Base-by-base conservation (phyloP, 202 grass and related monocot genomes). In the Setaria italica region DNA sequence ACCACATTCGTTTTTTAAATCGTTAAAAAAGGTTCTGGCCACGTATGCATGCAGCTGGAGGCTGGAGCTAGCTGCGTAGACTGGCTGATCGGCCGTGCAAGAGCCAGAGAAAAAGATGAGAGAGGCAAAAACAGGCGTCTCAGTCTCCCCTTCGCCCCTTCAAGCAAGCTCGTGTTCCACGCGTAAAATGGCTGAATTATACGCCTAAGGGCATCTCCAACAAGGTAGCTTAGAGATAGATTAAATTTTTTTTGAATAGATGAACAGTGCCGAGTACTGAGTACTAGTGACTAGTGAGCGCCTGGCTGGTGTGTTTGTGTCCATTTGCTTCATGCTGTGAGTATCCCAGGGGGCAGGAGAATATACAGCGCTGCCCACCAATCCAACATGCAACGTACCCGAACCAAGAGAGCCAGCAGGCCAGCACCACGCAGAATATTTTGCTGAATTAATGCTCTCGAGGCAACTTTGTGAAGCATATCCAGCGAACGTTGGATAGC, bases 351-450 rank as follows among this genome's bases (percentile, higher is more conserved):
- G 39, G 9, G n/a, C 53, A 71, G 21, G 50, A 41, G 67, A 71
- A 70, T 82, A 43, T 58, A 33, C 51, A 82, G 66, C 50, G 51
- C 4, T 45, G 49, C 49, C 4, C 64, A 54, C 47, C 63, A 25
- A n/a, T 78, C 70, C 70, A 32, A 33, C 42, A 34, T 48, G 59
- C 76, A 32, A 63, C 39, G 75, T 41, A 68, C 20, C 29, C 59
- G 5, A 37, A 55, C 17, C 47, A 64, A 10, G 43, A 19, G 19
- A 73, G 71, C 13, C 13, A 49, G 70, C 70, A 47, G 34, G 70
- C 47, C 47, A 56, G 60, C 82, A 55, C 34, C 19, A 63, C 9
- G 49, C 47, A 67, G 34, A 67, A 84, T 76, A 49, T 67, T 76
- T 67, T 33, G 47, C 62, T 42, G 79, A 30, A 72, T 17, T 20